A percentile compares a stretch with the other conserved stretches of the same genome.
phyloP scores from a whole-genome alignment of 148 eudicot genomes.

The Camellia sinensis region DNA sequence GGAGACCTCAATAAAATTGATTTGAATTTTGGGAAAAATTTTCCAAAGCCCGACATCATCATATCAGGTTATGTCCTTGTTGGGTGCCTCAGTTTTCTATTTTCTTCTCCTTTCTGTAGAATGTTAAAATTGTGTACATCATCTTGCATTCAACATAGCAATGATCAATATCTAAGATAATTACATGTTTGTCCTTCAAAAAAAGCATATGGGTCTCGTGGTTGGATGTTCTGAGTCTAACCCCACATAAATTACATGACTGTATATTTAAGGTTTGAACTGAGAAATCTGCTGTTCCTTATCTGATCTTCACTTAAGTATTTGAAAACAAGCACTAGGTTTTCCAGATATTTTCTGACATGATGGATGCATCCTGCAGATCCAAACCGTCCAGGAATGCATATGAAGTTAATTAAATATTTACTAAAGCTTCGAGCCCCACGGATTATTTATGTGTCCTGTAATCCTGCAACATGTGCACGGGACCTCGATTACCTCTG shows the following conservation, averaged over 20 bases:
- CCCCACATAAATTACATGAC: not conserved
- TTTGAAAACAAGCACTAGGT: not conserved
- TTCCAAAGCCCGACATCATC: constrained; percentile 83
- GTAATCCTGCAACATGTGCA: constrained; percentile 98
- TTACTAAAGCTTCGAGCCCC: constrained; percentile 68
- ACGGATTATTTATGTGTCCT: constrained; percentile 80
- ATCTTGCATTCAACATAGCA: not conserved
- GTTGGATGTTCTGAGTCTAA: not conserved
- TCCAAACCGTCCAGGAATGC: constrained; percentile 99
- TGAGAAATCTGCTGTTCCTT: not conserved
- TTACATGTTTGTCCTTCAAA: not conserved
- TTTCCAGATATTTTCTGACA: not conserved
- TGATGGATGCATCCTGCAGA: constrained; percentile 42
- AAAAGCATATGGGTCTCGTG: not conserved
- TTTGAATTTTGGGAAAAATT: constrained; percentile 66
- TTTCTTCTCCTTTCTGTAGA: not conserved
- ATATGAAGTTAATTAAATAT: constrained; percentile 82
- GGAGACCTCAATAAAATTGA: constrained; percentile 95
- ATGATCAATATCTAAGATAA: not conserved
- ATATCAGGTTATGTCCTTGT: constrained; percentile 63
- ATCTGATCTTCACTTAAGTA: not conserved
- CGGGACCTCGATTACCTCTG: constrained; percentile 97
- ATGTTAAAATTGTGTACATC: not conserved
- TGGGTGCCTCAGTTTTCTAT: not conserved
- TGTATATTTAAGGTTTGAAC: not conserved